Percentiles rank a stretch among this genome's conserved stretches.
Conservation (phyloP, 768 basidiomycete species). For the Lactarius evosmus region DNA sequence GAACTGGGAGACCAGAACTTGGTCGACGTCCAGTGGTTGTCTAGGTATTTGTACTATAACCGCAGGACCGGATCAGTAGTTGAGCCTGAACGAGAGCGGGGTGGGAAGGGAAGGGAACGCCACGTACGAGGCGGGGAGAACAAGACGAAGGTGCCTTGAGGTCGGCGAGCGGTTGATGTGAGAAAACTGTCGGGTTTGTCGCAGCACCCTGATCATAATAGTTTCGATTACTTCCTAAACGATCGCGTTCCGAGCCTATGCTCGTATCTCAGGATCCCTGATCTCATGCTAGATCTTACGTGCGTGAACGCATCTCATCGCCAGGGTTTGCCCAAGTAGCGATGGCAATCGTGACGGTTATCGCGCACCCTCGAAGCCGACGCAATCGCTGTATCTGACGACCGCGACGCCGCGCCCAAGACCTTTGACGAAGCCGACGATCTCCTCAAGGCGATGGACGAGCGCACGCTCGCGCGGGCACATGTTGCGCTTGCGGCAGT, state of each 20-base stretch:
- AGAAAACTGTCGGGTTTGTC: conserved; percentile 90
- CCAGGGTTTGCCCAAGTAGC: too few relatives aligned
- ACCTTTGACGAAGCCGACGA: conserved; percentile 77
- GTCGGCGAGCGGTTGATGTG: conserved; percentile 59
- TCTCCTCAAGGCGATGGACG: conserved; percentile 72
- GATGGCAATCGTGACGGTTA: conserved; percentile 96
- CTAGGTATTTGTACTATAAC: conserved; percentile 63
- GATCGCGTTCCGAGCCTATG: too few relatives aligned
- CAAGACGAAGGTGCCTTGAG: conserved; percentile 66
- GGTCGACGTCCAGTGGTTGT: conserved; percentile 80
- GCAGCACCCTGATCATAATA: too few relatives aligned
- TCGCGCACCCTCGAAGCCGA: conserved; percentile 66
- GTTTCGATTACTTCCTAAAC: too few relatives aligned
- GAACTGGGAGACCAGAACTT: conserved; percentile 88
- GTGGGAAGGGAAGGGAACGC: too few relatives aligned
- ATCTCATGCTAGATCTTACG: too few relatives aligned
- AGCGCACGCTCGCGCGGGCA: conserved; percentile 75
- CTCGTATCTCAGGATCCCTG: too few relatives aligned
- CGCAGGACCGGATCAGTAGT: not conserved
- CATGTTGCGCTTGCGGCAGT: conserved; percentile 93
- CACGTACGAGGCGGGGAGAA: conserved; percentile 65
- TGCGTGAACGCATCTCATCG: too few relatives aligned
- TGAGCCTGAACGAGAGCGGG: not conserved
- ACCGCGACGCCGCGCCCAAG: conserved; percentile 78
- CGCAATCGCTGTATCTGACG: conserved; percentile 90